Percentiles rank a stretch among this genome's conserved stretches.
Conservation (phyloP, 768 basidiomycete genomes). For the Lenzites betulinus region DNA sequence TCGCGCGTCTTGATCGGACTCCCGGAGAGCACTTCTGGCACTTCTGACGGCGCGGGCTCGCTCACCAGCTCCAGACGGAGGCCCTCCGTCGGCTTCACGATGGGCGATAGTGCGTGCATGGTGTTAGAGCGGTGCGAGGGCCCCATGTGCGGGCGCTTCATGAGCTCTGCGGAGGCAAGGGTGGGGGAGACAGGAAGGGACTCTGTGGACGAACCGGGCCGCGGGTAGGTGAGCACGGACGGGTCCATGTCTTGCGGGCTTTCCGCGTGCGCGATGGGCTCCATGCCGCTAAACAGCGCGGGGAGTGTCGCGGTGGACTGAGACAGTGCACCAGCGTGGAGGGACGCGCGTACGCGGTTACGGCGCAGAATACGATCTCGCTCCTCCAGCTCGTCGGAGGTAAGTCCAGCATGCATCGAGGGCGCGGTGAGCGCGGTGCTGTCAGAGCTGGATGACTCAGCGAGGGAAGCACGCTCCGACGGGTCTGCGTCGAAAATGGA, state of each 20-base stretch:
- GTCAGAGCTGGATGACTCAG: conserved; percentile 14
- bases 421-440: conserved; percentile 25
- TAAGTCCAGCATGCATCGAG: conserved; percentile 15
- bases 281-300: conserved; percentile 22
- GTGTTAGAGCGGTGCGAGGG: conserved; percentile 19
- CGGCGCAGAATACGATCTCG: conserved; percentile 19
- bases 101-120: conserved; percentile 17
- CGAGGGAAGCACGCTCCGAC: conserved; percentile 16
- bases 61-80: neutral
- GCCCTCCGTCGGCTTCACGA: conserved; percentile 4
- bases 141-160: conserved; percentile 9
- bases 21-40: neutral
- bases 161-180: conserved; percentile 12
- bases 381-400: conserved; percentile 11
- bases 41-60: neutral
- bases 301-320: conserved; percentile 41
- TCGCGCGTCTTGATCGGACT: conserved; percentile 26
- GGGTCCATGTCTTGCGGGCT: conserved; percentile 65
- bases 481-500: conserved; percentile 15
- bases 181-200: conserved; percentile 47
- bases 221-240: conserved; percentile 73
- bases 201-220: conserved; percentile 79
- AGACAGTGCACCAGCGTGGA: conserved; percentile 20
- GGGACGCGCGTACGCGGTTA: conserved; percentile 23
- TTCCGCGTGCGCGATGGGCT: conserved; percentile 24